A percentile compares a stretch with the other conserved stretches of the same genome.
These are phyloP conservation scores for Ilex asprella DNA, from an alignment of 257 asterid species.

Conservation along the genomic window DNA sequence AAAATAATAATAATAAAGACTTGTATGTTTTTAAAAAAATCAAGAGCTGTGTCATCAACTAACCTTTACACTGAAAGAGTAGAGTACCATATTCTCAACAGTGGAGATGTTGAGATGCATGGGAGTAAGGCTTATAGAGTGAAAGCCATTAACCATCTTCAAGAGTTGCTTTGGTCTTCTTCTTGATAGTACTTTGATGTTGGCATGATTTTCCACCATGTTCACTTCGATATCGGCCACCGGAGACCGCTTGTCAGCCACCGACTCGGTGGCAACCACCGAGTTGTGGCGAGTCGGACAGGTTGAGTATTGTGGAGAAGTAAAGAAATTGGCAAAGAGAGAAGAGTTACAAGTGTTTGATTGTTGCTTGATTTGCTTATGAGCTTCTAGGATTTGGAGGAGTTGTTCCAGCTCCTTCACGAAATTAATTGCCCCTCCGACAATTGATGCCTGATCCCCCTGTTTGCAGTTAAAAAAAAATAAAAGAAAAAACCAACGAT, in stretches of 20 bases:
- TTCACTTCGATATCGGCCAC: constrained; percentile 26
- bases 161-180: background rate
- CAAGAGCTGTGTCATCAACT: background rate
- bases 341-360: constrained; percentile 1
- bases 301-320: constrained; percentile 30
- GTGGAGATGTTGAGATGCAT: background rate
- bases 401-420: constrained; percentile 66
- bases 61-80: background rate
- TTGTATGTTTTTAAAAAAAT: too few species aligned
- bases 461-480: background rate
- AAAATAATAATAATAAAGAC: too few species aligned
- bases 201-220: background rate
- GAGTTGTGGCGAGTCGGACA: constrained; percentile 3
- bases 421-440: constrained; percentile 60
- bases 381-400: constrained; percentile 44
- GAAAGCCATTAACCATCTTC: background rate
- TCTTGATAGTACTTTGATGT: background rate
- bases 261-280: constrained; percentile 4
- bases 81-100: background rate
- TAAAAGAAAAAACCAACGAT: too few species aligned
- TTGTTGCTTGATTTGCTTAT: constrained; percentile 14
- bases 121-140: background rate
- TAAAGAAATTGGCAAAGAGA: constrained; percentile 18
- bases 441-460: constrained; percentile 83
- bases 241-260: constrained; percentile 20